phyloP scores from a whole-genome alignment of 2,329 filamentous ascomycete genomes.

The Xylaria sp. region DNA sequence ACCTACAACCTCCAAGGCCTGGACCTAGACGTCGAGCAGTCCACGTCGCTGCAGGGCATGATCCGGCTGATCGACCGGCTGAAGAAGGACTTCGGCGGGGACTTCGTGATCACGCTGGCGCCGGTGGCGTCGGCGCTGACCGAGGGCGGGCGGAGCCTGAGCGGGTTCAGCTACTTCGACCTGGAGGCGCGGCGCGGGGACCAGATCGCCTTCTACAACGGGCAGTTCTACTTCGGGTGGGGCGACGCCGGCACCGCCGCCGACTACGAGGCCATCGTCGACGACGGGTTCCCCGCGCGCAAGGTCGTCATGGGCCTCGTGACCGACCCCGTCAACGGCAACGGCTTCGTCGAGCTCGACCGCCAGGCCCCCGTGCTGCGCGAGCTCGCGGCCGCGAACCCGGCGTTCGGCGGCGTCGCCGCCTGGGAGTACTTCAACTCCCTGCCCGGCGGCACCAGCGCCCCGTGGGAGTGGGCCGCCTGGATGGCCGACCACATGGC shows the following conservation, averaged over 20 bases:
- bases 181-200: slow-evolving; percentile 69
- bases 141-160: slow-evolving; percentile 61
- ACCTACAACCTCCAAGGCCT: slow-evolving; percentile 67
- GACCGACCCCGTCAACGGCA: slow-evolving; percentile 75
- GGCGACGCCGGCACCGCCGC: slow-evolving; percentile 55
- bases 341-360: slow-evolving; percentile 53
- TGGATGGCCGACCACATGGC: slow-evolving; percentile 34
- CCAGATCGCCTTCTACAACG: slow-evolving; percentile 83
- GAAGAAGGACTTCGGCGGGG: slow-evolving; percentile 67
- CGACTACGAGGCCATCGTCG: slow-evolving; percentile 55
- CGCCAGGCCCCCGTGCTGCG: slow-evolving; percentile 49
- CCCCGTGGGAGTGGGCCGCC: slow-evolving; percentile 77
- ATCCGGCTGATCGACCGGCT: slow-evolving; percentile 69
- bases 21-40: slow-evolving; percentile 81
- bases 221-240: slow-evolving; percentile 93
- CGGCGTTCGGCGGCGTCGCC: slow-evolving; percentile 82
- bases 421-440: slow-evolving; percentile 96
- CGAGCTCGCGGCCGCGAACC: slow-evolving; percentile 53
- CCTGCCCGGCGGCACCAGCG: slow-evolving; percentile 61
- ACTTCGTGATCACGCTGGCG: slow-evolving; percentile 78
- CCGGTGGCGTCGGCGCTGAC: slow-evolving; percentile 77
- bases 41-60: slow-evolving; percentile 67
- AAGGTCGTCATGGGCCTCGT: slow-evolving; percentile 81
- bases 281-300: slow-evolving; percentile 69
- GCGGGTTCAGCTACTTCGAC: slow-evolving; percentile 78